Evolutionary conservation across 2,329 filamentous ascomycete species (phyloP).

Genomic region (Stagonosporopsis cucurbitacearum): DNA sequence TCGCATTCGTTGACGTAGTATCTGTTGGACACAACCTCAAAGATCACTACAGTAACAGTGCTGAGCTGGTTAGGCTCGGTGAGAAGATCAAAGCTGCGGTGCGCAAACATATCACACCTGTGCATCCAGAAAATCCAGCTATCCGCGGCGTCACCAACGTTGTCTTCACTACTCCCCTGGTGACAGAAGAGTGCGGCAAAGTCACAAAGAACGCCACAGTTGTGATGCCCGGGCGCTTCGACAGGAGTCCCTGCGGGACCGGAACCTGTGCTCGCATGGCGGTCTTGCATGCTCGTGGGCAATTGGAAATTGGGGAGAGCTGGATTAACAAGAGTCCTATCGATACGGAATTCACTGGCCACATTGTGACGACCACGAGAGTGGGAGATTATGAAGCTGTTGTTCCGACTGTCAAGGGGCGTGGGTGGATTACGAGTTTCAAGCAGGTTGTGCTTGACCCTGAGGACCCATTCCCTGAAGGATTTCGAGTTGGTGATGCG

Average conservation of each 20-base stretch:
- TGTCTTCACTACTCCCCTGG: constrained; percentile 49
- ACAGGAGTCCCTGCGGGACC: constrained; percentile 57
- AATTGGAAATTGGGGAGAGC: constrained; percentile 46
- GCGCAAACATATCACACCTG: constrained; percentile 43
- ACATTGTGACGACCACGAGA: constrained; percentile 47
- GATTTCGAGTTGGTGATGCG: constrained; percentile 6
- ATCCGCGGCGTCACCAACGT: constrained; percentile 53
- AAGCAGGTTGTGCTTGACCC: constrained; percentile 55
- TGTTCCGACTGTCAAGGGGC: constrained; percentile 52
- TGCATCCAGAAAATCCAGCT: constrained; percentile 23
- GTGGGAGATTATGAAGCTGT: constrained; percentile 38
- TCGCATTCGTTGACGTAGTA: constrained; percentile 51
- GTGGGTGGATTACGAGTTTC: constrained; percentile 56
- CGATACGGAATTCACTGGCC: constrained; percentile 52
- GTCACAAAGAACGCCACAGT: constrained; percentile 52
- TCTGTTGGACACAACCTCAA: constrained; percentile 47
- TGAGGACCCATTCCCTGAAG: constrained; percentile 52
- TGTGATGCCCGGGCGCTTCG: constrained; percentile 55
- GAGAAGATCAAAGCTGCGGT: constrained; percentile 54
- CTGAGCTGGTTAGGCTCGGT: constrained; percentile 52
- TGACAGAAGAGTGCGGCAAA: constrained; percentile 29
- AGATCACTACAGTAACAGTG: constrained; percentile 36
- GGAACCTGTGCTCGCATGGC: constrained; percentile 55
- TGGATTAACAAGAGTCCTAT: constrained; percentile 54
- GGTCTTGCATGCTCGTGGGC: constrained; percentile 52